Conservation (phyloP, 306 rosid species). For the Cucumis melo region DNA sequence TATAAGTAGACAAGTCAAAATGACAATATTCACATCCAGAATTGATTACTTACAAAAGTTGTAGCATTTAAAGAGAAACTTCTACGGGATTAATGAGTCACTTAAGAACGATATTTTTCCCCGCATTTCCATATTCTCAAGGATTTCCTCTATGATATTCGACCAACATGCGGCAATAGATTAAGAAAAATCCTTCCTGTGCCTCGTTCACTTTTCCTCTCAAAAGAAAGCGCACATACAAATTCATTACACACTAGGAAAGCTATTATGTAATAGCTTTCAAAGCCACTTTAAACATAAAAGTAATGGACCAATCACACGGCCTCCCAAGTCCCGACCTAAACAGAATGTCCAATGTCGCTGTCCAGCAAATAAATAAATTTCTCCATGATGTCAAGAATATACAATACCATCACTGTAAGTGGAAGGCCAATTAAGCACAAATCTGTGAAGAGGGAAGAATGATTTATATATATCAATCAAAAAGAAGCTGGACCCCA, state of each 20-base stretch:
- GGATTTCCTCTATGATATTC: background rate
- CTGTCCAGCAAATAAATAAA: background rate
- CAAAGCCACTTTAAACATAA: background rate
- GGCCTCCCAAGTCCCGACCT: background rate
- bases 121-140: background rate
- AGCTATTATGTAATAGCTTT: background rate
- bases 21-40: background rate
- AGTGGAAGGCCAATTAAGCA: background rate
- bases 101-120: background rate
- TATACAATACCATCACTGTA: background rate
- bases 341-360: background rate
- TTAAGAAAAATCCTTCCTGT: background rate
- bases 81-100: background rate
- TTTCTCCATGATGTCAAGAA: background rate
- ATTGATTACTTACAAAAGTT: slow-evolving; percentile 2
- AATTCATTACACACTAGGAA: background rate
- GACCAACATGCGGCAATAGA: background rate
- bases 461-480: background rate
- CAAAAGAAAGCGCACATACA: background rate
- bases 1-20: slow-evolving; percentile 5
- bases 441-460: background rate
- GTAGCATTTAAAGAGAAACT: background rate
- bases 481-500: background rate
- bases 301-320: background rate
- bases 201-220: background rate